phyloP scores from a whole-genome alignment of 2,329 filamentous ascomycete species.

The Aspergillus unguis region DNA sequence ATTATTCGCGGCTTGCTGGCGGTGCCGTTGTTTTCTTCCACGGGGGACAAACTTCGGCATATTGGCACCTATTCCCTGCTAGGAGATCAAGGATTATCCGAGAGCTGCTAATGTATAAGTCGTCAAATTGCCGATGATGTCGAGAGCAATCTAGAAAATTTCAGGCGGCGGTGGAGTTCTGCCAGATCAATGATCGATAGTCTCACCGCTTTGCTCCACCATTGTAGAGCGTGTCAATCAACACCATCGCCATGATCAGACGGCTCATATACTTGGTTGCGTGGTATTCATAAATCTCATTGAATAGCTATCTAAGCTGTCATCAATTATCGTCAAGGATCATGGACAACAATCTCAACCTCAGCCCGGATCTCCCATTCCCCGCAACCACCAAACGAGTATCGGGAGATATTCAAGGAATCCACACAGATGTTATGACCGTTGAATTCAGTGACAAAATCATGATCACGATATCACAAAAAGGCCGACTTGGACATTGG shows the following conservation, averaged over 20 bases:
- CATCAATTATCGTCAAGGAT: slow-evolving; percentile 25
- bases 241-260: not conserved
- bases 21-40: slow-evolving; percentile 56
- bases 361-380: slow-evolving; percentile 53
- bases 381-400: slow-evolving; percentile 62
- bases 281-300: too few species aligned
- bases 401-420: slow-evolving; percentile 62
- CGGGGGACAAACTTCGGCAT: slow-evolving; percentile 53
- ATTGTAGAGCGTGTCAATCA: not conserved
- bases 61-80: slow-evolving; percentile 15
- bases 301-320: not conserved
- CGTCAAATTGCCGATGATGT: slow-evolving; percentile 9
- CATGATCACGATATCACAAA: slow-evolving; percentile 81
- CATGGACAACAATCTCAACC: slow-evolving; percentile 24
- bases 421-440: slow-evolving; percentile 68
- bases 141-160: slow-evolving; percentile 15
- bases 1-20: slow-evolving; percentile 27
- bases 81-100: slow-evolving; percentile 11
- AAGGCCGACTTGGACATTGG: slow-evolving; percentile 86
- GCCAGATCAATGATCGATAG: slow-evolving; percentile 16
- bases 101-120: slow-evolving; percentile 6
- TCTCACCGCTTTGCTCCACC: slow-evolving; percentile 20
- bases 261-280: too few species aligned
- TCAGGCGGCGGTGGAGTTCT: slow-evolving; percentile 24
- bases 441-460: slow-evolving; percentile 86